Percentiles rank a stretch among this genome's conserved stretches.
Evolutionary conservation across 2,329 filamentous ascomycete genomes (phyloP).

Genomic region (Hirsutella thompsonii): DNA sequence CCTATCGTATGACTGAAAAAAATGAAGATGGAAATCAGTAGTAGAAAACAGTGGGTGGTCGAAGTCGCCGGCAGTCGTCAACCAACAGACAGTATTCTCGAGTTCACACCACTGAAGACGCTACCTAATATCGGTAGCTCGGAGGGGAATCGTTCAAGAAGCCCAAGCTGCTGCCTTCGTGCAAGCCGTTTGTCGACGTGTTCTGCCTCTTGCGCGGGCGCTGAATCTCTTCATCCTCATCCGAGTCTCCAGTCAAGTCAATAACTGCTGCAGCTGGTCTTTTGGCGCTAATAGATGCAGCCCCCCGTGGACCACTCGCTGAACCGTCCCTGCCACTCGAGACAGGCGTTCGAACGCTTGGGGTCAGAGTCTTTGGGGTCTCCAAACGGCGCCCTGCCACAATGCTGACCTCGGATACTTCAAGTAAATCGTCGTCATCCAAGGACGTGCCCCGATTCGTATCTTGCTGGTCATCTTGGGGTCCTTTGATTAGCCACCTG

Average conservation of each 20-base stretch:
- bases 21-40: too few relatives aligned
- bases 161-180: slow-evolving; percentile 6
- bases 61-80: too few relatives aligned
- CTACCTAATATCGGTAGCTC: slow-evolving; percentile 10
- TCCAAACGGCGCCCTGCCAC: slow-evolving; percentile 20
- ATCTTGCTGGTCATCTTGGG: slow-evolving; percentile 16
- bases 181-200: slow-evolving; percentile 13
- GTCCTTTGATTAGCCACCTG: slow-evolving; percentile 45
- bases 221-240: slow-evolving; percentile 35
- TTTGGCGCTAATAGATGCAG: slow-evolving; percentile 28
- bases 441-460: slow-evolving; percentile 15
- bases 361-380: slow-evolving; percentile 22
- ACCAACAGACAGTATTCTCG: too few relatives aligned
- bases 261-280: slow-evolving; percentile 40
- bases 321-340: slow-evolving; percentile 23
- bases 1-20: slow-evolving; percentile 4
- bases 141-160: slow-evolving; percentile 11
- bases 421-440: slow-evolving; percentile 36
- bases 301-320: slow-evolving; percentile 19
- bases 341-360: slow-evolving; percentile 23
- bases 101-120: background rate
- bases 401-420: slow-evolving; percentile 30
- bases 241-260: slow-evolving; percentile 43
- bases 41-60: too few relatives aligned
- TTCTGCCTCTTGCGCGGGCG: slow-evolving; percentile 35